Evolutionary conservation across 345 rosid genomes (phyloP).

Genomic region (Euphorbia tirucalli): DNA sequence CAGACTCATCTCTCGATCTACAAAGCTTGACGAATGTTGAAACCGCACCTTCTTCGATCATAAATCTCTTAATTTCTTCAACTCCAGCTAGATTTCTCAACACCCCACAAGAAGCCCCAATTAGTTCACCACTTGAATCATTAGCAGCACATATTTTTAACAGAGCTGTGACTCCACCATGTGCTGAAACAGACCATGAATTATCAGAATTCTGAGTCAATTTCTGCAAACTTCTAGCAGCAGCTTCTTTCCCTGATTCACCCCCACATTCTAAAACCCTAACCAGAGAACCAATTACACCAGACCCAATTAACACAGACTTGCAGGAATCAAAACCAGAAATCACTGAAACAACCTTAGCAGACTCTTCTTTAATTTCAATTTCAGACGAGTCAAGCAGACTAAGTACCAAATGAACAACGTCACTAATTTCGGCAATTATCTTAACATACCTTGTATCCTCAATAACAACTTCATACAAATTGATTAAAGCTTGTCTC

Average conservation of each 20-base stretch:
- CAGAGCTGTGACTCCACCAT: slow-evolving; percentile 87
- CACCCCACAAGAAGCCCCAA: slow-evolving; percentile 61
- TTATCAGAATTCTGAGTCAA: slow-evolving; percentile 80
- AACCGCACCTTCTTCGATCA: slow-evolving; percentile 74
- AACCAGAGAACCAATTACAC: slow-evolving; percentile 65
- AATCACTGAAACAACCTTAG: slow-evolving; percentile 50
- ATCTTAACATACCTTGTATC: slow-evolving; percentile 62
- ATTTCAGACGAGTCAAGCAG: slow-evolving; percentile 58
- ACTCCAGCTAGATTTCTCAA: slow-evolving; percentile 74
- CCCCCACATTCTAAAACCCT: slow-evolving; percentile 64
- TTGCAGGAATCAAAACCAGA: slow-evolving; percentile 59
- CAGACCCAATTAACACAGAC: slow-evolving; percentile 51
- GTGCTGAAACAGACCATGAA: slow-evolving; percentile 94
- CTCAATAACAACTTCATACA: slow-evolving; percentile 54
- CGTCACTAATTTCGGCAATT: slow-evolving; percentile 48
- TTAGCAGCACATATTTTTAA: slow-evolving; percentile 55
- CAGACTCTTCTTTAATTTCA: slow-evolving; percentile 58
- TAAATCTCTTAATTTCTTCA: slow-evolving; percentile 81
- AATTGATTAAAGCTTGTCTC: slow-evolving; percentile 64
- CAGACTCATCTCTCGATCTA: slow-evolving; percentile 62
- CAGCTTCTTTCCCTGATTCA: slow-evolving; percentile 48
- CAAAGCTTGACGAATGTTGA: slow-evolving; percentile 58
- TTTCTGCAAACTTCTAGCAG: slow-evolving; percentile 59
- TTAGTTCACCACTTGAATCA: slow-evolving; percentile 42
- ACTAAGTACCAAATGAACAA: slow-evolving; percentile 46